These are phyloP conservation scores for Tuber magnatum DNA, from an alignment of 495 filamentous ascomycete species.

Conservation along the genomic window DNA sequence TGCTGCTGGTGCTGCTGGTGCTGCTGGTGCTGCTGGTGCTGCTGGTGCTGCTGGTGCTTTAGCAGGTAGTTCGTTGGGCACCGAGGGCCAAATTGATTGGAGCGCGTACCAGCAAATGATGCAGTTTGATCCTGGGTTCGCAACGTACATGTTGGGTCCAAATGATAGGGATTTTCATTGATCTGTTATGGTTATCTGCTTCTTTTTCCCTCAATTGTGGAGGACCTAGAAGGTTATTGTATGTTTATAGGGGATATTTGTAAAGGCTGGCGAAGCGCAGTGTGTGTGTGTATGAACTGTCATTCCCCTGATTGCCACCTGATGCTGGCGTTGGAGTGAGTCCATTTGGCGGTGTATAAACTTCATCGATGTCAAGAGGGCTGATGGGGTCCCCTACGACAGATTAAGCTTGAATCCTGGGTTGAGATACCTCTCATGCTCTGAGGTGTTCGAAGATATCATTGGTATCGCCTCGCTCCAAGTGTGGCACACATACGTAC, in stretches of 20 bases:
- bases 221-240: not conserved
- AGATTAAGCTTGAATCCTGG: not conserved
- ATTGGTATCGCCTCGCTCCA: not conserved
- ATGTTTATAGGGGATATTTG: not conserved
- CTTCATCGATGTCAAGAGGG: not conserved
- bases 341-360: not conserved
- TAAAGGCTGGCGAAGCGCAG: not conserved
- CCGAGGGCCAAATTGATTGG: conserved; percentile 34
- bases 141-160: conserved; percentile 31
- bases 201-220: not conserved
- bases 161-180: conserved; percentile 16
- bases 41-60: not conserved
- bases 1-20: no score
- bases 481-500: not conserved
- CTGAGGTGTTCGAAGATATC: not conserved
- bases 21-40: no score
- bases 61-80: not conserved
- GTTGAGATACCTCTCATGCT: not conserved
- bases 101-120: conserved; percentile 36
- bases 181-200: not conserved
- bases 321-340: no score
- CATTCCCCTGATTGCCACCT: not conserved
- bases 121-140: conserved; percentile 34
- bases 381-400: not conserved
- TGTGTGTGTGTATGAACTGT: not conserved